Conservation (phyloP, 768 basidiomycete species). For the Tylopilus sp. region DNA sequence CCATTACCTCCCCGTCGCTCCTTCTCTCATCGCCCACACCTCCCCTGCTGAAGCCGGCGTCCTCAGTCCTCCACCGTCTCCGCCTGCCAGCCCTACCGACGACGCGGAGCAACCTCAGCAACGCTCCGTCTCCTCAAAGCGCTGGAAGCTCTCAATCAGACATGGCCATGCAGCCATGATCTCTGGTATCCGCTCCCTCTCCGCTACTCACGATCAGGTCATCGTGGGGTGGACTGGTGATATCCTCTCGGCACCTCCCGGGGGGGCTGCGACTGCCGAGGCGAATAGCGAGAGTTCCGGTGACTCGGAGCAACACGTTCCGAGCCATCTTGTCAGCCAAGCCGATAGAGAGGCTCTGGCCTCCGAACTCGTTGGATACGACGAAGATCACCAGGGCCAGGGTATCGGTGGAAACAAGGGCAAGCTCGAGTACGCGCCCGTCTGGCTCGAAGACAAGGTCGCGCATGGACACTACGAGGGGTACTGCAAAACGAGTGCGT, state of each 20-base stretch:
- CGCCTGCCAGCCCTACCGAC: constrained; percentile 44
- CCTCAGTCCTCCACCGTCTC: constrained; percentile 75
- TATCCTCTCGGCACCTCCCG: constrained; percentile 49
- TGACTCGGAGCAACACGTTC: constrained; percentile 37
- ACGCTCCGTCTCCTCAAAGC: constrained; percentile 20
- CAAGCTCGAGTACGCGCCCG: constrained; percentile 76
- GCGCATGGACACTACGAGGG: constrained; percentile 96
- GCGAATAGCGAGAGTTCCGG: constrained; percentile 8
- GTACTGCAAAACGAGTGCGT: constrained; percentile 95
- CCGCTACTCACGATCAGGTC: constrained; percentile 82
- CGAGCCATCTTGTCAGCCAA: constrained; percentile 48
- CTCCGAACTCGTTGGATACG: constrained; percentile 57
- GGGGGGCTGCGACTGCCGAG: constrained; percentile 27
- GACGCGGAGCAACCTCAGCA: constrained; percentile 7
- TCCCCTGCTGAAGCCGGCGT: constrained; percentile 42
- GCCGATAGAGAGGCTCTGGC: constrained; percentile 68
- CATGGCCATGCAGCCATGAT: constrained; percentile 96
- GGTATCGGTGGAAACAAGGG: constrained; percentile 44
- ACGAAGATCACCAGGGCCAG: constrained; percentile 38
- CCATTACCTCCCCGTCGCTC: constrained; percentile 82
- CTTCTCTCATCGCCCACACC: constrained; percentile 49
- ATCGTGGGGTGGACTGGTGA: constrained; percentile 96
- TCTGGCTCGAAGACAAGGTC: constrained; percentile 87
- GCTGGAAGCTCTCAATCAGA: constrained; percentile 76
- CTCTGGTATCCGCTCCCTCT: constrained; percentile 83